A percentile compares a stretch with the other conserved stretches of the same genome.
These are phyloP conservation scores for Talaromyces sp. DNA, from an alignment of 2,329 filamentous ascomycete species.

Conservation along the genomic window DNA sequence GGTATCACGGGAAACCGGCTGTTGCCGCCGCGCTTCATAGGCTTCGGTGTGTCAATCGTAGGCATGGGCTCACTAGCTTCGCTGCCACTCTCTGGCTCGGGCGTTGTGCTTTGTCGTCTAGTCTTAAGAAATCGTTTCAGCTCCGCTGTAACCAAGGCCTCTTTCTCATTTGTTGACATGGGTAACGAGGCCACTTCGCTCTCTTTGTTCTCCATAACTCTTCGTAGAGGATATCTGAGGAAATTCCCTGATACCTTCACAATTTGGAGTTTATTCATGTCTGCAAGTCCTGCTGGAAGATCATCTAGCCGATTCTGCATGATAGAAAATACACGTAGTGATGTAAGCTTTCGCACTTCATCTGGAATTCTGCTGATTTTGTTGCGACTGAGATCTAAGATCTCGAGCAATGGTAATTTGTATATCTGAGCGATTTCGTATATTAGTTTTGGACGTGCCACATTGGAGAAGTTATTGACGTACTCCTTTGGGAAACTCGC, in stretches of 20 bases:
- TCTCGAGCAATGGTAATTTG: conserved; percentile 80
- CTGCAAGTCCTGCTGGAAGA: conserved; percentile 76
- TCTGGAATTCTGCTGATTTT: conserved; percentile 73
- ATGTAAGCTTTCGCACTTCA: conserved; percentile 74
- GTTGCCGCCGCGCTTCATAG: conserved; percentile 54
- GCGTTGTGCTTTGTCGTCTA: conserved; percentile 39
- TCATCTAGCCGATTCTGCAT: conserved; percentile 83
- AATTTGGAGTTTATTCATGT: conserved; percentile 85
- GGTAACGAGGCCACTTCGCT: conserved; percentile 57
- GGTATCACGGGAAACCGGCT: conserved; percentile 58
- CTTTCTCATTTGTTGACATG: conserved; percentile 57
- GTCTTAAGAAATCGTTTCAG: conserved; percentile 56
- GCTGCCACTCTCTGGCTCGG: conserved; percentile 45
- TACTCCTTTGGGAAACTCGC: conserved; percentile 63
- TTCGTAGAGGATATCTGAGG: conserved; percentile 71
- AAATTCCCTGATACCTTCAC: conserved; percentile 88
- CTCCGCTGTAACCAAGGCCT: conserved; percentile 57
- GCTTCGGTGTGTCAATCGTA: conserved; percentile 71
- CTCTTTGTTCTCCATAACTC: conserved; percentile 63
- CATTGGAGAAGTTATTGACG: conserved; percentile 29
- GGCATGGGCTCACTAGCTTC: conserved; percentile 64
- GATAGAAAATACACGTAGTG: conserved; percentile 82
- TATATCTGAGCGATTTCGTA: conserved; percentile 61
- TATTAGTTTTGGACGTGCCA: conserved; percentile 22
- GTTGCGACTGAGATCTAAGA: conserved; percentile 87